A percentile compares a stretch with the other conserved stretches of the same genome.
Evolutionary conservation across 306 rosid genomes (phyloP).

Genomic region (Myrica gale): DNA sequence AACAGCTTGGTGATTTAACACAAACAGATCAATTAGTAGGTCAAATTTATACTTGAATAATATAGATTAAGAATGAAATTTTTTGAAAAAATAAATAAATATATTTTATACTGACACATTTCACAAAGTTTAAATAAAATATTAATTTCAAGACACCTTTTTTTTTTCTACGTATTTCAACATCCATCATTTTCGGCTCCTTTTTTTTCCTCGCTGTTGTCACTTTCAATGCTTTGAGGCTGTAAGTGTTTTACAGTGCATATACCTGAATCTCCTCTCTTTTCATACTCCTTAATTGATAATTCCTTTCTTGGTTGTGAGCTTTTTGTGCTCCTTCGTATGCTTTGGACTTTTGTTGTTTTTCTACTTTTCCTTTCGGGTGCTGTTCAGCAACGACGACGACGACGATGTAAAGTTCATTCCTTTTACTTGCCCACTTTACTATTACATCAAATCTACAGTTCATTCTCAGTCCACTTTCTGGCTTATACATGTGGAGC

Average conservation of each 20-base stretch:
- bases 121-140: no score
- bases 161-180: no score
- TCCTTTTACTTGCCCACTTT: constrained; percentile 33
- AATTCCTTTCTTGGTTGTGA: neutral
- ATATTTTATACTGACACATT: no score
- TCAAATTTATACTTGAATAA: no score
- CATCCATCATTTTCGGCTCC: no score
- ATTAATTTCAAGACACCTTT: no score
- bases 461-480: constrained; percentile 13
- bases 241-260: constrained; percentile 25
- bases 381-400: constrained; percentile 26
- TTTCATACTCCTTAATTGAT: constrained; percentile 3
- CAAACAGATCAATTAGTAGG: no score
- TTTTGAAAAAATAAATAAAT: no score
- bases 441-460: constrained; percentile 21
- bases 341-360: constrained; percentile 2
- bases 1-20: no score
- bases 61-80: no score
- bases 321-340: constrained; percentile 14
- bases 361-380: neutral
- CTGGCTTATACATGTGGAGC: constrained; percentile 24
- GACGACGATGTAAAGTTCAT: constrained; percentile 18
- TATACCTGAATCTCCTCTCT: constrained; percentile 31
- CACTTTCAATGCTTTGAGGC: constrained; percentile 1
- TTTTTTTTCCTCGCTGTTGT: constrained; percentile 11